Evolutionary conservation across 2,329 filamentous ascomycete species (phyloP).

Genomic region (Rutstroemia sp.): DNA sequence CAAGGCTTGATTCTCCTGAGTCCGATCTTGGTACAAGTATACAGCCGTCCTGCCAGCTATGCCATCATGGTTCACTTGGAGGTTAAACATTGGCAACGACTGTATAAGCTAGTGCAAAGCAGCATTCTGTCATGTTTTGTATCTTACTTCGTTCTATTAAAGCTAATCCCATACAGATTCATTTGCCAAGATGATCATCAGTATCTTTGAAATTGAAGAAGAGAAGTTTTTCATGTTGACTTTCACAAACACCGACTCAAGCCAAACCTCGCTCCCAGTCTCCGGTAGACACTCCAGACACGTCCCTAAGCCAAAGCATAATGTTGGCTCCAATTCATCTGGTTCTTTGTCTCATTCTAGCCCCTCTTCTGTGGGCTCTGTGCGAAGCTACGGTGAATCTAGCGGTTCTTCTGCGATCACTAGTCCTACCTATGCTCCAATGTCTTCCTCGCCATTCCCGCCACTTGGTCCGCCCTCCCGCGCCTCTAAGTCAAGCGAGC

Average conservation of each 20-base stretch:
- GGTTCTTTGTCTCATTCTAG: constrained; percentile 17
- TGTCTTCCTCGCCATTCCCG: constrained; percentile 54
- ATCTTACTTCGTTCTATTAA: no score
- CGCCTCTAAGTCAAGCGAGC: constrained; percentile 45
- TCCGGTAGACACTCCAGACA: constrained; percentile 9
- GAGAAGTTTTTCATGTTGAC: constrained; percentile 67
- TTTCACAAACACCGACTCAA: constrained; percentile 55
- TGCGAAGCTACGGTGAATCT: constrained; percentile 17
- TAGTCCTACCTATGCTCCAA: constrained; percentile 45
- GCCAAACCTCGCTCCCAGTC: constrained; percentile 24
- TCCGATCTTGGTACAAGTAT: no score
- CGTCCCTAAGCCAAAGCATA: neutral
- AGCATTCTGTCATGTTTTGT: no score
- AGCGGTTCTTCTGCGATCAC: constrained; percentile 32
- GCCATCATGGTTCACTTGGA: no score
- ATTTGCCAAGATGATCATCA: constrained; percentile 69
- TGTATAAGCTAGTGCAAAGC: no score
- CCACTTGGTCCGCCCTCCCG: constrained; percentile 58
- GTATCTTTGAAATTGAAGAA: constrained; percentile 63
- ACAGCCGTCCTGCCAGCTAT: no score
- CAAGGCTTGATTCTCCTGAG: no score
- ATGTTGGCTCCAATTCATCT: neutral
- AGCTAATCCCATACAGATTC: constrained; percentile 32
- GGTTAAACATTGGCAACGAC: no score
- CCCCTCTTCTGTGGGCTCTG: constrained; percentile 24